Evolutionary conservation across 768 basidiomycete genomes (phyloP).

Genomic region (Pholiota molesta): DNA sequence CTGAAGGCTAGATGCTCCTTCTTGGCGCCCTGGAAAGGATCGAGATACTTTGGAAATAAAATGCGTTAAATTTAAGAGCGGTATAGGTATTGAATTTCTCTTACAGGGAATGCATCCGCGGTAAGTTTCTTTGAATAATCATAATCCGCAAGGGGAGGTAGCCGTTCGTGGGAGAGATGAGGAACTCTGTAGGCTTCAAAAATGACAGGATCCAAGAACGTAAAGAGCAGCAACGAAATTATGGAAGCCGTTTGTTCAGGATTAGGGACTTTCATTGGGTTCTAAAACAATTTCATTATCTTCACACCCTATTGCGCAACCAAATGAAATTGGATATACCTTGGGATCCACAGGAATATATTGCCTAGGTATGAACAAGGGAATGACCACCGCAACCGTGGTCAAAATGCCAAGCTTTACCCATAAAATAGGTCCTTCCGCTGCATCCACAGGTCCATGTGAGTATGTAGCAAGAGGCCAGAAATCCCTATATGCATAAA

Average conservation of each 20-base stretch:
- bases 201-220: conserved; percentile 59
- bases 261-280: conserved; percentile 34
- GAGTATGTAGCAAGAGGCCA: conserved; percentile 57
- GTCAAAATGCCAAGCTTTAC: conserved; percentile 45
- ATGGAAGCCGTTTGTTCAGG: conserved; percentile 58
- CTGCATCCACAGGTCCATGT: conserved; percentile 43
- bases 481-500: conserved; percentile 56
- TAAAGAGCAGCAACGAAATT: conserved; percentile 45
- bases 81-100: conserved; percentile 23
- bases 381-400: conserved; percentile 47
- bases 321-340: conserved; percentile 19
- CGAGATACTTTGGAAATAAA: conserved; percentile 33
- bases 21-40: conserved; percentile 42
- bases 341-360: conserved; percentile 56
- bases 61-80: not conserved
- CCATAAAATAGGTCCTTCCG: conserved; percentile 52
- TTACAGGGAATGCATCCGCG: conserved; percentile 21
- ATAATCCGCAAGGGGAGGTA: conserved; percentile 67
- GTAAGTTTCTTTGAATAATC: conserved; percentile 39
- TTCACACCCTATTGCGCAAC: not conserved
- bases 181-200: conserved; percentile 43
- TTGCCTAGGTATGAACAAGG: conserved; percentile 51
- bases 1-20: conserved; percentile 49
- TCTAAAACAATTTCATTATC: conserved; percentile 21
- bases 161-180: conserved; percentile 50